These are phyloP conservation scores for Hyaloscypha finlandica DNA, from an alignment of 495 filamentous ascomycete genomes.

Conservation along the genomic window DNA sequence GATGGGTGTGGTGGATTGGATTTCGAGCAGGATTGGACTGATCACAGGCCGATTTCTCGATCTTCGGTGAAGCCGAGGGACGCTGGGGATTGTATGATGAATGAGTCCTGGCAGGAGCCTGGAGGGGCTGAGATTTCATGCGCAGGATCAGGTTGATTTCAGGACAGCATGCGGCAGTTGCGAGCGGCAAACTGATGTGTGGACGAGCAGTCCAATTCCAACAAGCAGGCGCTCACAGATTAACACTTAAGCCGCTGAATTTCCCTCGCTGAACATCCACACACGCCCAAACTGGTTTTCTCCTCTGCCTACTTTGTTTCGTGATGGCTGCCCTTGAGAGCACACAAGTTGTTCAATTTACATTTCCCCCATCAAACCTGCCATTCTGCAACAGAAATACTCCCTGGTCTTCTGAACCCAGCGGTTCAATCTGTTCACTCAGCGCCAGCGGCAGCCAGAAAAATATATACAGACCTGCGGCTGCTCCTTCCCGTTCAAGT, in stretches of 20 bases:
- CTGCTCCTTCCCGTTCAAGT: conserved; percentile 17
- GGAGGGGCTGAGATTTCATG: too few relatives aligned
- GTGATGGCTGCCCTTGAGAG: conserved; percentile 25
- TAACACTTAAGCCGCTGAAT: conserved; percentile 27
- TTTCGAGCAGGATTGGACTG: conserved; percentile 10
- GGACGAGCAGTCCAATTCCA: conserved; percentile 19
- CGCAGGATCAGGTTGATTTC: conserved; percentile 22
- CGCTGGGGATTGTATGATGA: conserved; percentile 23
- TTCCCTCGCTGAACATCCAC: conserved; percentile 19
- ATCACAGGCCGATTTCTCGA: conserved; percentile 32
- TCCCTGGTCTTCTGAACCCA: conserved; percentile 21
- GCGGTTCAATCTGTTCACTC: conserved; percentile 15
- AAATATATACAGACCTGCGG: conserved; percentile 16
- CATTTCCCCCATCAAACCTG: conserved; percentile 25
- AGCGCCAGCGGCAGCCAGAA: conserved; percentile 24
- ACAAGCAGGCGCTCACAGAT: conserved; percentile 16
- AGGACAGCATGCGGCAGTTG: conserved; percentile 23
- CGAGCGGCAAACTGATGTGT: conserved; percentile 22
- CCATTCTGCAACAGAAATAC: conserved; percentile 15
- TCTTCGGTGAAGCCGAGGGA: conserved; percentile 26
- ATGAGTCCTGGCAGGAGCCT: conserved; percentile 21
- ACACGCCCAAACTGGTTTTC: conserved; percentile 24
- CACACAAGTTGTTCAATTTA: conserved; percentile 24
- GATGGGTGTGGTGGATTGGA: conserved; percentile 17
- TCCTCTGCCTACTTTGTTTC: conserved; percentile 20